These are phyloP conservation scores for Juncus effusus DNA, from an alignment of 176 grass and related monocot species.

Conservation along the genomic window DNA sequence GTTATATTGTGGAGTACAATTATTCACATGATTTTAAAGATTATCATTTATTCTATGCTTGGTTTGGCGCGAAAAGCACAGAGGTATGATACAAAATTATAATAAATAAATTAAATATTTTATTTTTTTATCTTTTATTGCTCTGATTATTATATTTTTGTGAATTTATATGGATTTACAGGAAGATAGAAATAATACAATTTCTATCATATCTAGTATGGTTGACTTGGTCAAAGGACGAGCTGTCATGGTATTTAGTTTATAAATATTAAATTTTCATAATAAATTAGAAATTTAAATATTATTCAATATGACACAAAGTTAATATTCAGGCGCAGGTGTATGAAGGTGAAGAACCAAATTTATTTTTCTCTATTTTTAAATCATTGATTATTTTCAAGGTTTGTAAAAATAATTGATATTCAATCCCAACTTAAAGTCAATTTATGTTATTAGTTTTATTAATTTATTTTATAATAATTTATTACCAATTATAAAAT, in stretches of 20 bases:
- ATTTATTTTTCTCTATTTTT: conserved; percentile 67
- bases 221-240: conserved; percentile 53
- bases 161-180: conserved; percentile 23
- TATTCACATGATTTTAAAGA: conserved; percentile 50
- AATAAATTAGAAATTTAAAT: background rate
- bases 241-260: conserved; percentile 39
- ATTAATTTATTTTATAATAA: conserved; percentile 34
- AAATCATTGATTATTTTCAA: conserved; percentile 71
- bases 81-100: conserved; percentile 31
- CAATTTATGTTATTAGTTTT: conserved; percentile 6
- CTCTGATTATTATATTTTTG: too few relatives aligned
- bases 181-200: conserved; percentile 44
- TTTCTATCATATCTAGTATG: conserved; percentile 41
- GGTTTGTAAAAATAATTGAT: conserved; percentile 38
- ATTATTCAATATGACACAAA: conserved; percentile 2
- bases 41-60: conserved; percentile 50
- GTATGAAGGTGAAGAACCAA: conserved; percentile 62
- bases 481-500: conserved; percentile 47
- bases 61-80: conserved; percentile 55
- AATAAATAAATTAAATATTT: too few relatives aligned
- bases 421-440: conserved; percentile 6
- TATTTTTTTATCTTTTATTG: too few relatives aligned
- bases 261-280: background rate
- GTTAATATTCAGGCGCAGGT: conserved; percentile 50
- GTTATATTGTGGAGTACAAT: conserved; percentile 56